phyloP scores from a whole-genome alignment of 352 stramenopile species.

The Phytophthora chlamydospora region DNA sequence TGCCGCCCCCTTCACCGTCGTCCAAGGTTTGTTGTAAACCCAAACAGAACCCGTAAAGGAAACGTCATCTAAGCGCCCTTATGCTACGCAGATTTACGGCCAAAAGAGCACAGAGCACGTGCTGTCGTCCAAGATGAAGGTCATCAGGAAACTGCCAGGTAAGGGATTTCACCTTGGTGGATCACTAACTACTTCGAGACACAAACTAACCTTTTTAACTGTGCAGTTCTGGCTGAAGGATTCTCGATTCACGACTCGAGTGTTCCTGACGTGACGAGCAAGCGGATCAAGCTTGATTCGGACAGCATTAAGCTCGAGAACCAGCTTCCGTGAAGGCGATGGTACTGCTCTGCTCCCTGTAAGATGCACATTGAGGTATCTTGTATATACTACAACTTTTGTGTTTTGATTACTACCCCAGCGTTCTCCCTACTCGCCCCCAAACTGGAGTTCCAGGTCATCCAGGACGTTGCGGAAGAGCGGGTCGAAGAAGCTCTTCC shows the following conservation, averaged over 20 bases:
- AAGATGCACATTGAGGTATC: conserved; percentile 1
- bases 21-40: conserved; percentile 51
- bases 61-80: neutral
- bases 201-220: neutral
- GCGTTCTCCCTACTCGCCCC: neutral
- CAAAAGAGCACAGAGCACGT: conserved; percentile 16
- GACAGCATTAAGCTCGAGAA: conserved; percentile 3
- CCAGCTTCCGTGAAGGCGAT: conserved; percentile 2
- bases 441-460: conserved; percentile 13
- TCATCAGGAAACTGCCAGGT: conserved; percentile 33
- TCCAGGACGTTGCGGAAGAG: conserved; percentile 37
- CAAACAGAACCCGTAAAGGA: too few relatives aligned
- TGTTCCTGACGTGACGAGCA: conserved; percentile 11
- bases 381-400: conserved; percentile 20
- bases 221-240: conserved; percentile 23
- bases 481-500: conserved; percentile 56
- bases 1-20: conserved; percentile 70
- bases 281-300: conserved; percentile 20
- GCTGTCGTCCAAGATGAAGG: conserved; percentile 19
- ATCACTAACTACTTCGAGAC: too few relatives aligned
- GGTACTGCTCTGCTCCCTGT: too few relatives aligned
- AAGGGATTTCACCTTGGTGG: neutral
- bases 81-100: conserved; percentile 17
- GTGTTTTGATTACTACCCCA: neutral
- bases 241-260: conserved; percentile 13